phyloP scores from a whole-genome alignment of 441 rosid species.

The Eruca vesicaria region DNA sequence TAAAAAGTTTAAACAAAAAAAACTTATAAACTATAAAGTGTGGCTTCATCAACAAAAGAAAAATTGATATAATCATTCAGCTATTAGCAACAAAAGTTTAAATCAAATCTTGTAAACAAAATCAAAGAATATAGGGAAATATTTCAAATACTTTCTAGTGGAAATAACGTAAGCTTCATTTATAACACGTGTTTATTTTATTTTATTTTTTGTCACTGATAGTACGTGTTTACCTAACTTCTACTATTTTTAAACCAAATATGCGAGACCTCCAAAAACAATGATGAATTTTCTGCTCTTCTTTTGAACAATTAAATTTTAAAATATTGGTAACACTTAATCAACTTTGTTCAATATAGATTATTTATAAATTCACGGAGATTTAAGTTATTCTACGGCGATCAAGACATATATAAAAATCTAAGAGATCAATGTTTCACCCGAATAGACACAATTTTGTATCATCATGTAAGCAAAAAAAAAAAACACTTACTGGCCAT shows the following conservation, averaged over 20 bases:
- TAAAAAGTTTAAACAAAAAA: too few relatives aligned
- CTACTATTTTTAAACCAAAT: conserved; percentile 2
- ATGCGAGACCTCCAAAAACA: not conserved
- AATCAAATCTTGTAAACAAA: not conserved
- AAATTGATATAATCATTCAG: not conserved
- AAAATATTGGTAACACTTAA: conserved; percentile 8
- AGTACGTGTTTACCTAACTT: not conserved
- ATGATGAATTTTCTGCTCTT: not conserved
- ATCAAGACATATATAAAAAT: not conserved
- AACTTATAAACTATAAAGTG: too few relatives aligned
- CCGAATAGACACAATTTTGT: not conserved
- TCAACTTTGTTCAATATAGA: not conserved
- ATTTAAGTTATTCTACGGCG: not conserved
- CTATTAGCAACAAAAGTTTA: not conserved
- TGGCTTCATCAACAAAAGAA: not conserved
- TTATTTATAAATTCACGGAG: conserved; percentile 10
- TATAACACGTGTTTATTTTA: too few relatives aligned
- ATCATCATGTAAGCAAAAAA: not conserved
- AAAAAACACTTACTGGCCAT: not conserved
- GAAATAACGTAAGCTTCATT: not conserved
- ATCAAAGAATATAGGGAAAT: not conserved
- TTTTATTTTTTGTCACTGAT: too few relatives aligned
- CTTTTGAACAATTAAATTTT: conserved; percentile 10
- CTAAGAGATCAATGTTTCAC: not conserved
- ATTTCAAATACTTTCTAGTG: not conserved